phyloP scores from a whole-genome alignment of 352 stramenopile genomes.

The Globisporangium canariense region DNA sequence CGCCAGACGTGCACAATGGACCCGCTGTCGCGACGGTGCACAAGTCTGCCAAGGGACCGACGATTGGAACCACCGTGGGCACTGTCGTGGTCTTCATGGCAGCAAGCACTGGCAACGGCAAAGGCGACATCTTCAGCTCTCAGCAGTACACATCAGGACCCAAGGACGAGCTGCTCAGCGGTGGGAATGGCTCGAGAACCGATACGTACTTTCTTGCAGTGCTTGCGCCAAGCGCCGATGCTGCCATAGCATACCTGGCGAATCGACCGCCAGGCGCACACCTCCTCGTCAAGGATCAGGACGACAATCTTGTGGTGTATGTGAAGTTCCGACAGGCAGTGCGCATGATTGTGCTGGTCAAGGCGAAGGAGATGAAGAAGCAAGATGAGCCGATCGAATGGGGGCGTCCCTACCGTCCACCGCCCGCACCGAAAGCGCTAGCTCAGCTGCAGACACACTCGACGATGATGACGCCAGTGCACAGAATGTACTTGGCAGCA shows the following conservation, averaged over 20 bases:
- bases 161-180: background rate
- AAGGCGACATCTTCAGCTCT: background rate
- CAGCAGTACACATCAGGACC: background rate
- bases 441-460: conserved; percentile 20
- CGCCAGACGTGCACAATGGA: background rate
- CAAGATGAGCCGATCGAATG: conserved; percentile 38
- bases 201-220: conserved; percentile 42
- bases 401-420: conserved; percentile 14
- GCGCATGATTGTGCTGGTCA: conserved; percentile 39
- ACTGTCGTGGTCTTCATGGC: conserved; percentile 12
- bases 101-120: background rate
- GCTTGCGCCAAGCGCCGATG: conserved; percentile 35
- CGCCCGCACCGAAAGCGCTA: background rate
- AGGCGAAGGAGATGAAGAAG: conserved; percentile 44
- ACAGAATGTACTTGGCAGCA: conserved; percentile 29
- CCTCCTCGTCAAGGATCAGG: conserved; percentile 41
- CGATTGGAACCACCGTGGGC: conserved; percentile 5
- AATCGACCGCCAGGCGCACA: conserved; percentile 47
- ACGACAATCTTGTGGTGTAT: conserved; percentile 40
- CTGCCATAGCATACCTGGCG: conserved; percentile 34
- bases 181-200: background rate
- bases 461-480: conserved; percentile 40
- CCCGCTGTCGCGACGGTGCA: background rate
- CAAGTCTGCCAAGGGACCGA: conserved; percentile 10
- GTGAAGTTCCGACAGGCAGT: conserved; percentile 55